Percentiles rank a stretch among this genome's conserved stretches.
phyloP scores from a whole-genome alignment of 306 rosid genomes.

The Lablab purpureus region DNA sequence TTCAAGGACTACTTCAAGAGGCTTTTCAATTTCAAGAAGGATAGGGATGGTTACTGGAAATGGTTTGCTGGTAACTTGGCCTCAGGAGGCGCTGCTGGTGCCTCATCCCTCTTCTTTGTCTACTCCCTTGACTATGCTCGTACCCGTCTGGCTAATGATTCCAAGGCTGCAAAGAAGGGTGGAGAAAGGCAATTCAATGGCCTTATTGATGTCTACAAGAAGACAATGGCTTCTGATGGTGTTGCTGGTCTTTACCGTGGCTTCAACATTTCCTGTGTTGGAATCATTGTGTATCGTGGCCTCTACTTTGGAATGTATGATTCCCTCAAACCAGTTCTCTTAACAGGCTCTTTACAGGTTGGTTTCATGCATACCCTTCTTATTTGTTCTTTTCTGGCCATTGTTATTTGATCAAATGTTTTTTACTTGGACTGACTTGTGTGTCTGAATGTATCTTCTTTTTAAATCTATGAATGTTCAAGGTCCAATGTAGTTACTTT shows the following conservation, averaged over 20 bases:
- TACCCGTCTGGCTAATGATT: slow-evolving; percentile 79
- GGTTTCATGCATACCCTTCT: background rate
- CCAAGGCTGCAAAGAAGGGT: slow-evolving; percentile 93
- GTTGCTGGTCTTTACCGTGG: slow-evolving; percentile 91
- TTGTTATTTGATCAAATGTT: background rate
- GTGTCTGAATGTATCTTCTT: background rate
- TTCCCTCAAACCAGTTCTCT: slow-evolving; percentile 77
- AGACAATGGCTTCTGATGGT: slow-evolving; percentile 81
- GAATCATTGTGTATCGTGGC: slow-evolving; percentile 87
- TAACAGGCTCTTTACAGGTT: slow-evolving; percentile 74
- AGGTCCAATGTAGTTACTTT: too few species aligned
- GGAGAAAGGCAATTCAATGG: slow-evolving; percentile 88
- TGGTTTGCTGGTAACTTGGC: slow-evolving; percentile 93
- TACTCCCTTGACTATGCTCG: slow-evolving; percentile 89
- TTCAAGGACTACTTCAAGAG: slow-evolving; percentile 95
- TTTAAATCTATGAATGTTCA: background rate
- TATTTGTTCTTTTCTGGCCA: background rate
- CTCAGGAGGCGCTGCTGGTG: slow-evolving; percentile 93
- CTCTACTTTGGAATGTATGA: slow-evolving; percentile 90
- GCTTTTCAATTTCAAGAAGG: slow-evolving; percentile 90
- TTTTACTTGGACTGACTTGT: background rate
- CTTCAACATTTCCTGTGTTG: slow-evolving; percentile 82
- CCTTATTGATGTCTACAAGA: slow-evolving; percentile 78
- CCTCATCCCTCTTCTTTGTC: slow-evolving; percentile 75
- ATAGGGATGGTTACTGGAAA: slow-evolving; percentile 87